Conservation (phyloP, 305 asterid genomes). For the Stenogyne calaminthoides region DNA sequence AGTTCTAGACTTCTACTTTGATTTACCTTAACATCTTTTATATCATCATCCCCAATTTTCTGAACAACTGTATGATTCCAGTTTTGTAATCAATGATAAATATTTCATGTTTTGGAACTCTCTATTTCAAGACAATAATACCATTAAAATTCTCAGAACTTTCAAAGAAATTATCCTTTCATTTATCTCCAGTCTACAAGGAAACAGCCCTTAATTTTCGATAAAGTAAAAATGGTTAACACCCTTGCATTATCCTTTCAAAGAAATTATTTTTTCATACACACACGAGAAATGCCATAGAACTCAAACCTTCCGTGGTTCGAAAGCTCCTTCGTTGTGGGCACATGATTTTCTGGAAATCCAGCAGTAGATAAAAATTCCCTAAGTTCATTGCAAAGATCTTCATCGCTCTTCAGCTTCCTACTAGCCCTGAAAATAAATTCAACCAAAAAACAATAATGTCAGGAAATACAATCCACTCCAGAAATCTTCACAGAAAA, state of each 20-base stretch:
- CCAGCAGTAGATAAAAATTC: conserved; percentile 69
- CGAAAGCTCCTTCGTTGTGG: conserved; percentile 76
- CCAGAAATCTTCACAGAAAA: conserved; percentile 8
- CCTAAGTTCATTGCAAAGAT: conserved; percentile 64
- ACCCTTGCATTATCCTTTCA: neutral
- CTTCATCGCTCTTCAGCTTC: conserved; percentile 66
- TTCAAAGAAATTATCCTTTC: neutral
- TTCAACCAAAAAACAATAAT: conserved; percentile 20
- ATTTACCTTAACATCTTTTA: neutral
- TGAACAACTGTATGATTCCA: neutral
- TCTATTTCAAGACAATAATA: neutral
- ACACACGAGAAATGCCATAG: conserved; percentile 2
- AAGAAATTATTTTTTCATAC: too few species aligned
- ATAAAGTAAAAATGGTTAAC: neutral
- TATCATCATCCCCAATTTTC: neutral
- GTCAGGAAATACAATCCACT: conserved; percentile 10
- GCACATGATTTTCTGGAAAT: conserved; percentile 72
- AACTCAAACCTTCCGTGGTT: conserved; percentile 68
- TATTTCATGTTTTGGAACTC: neutral
- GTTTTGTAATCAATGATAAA: neutral
- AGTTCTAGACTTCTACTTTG: neutral
- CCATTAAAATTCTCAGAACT: neutral
- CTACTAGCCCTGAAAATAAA: conserved; percentile 45
- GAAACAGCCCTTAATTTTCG: neutral
- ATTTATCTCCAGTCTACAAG: neutral